Base-by-base conservation (phyloP, 176 grass and related monocot genomes). In the Carex littledalei region DNA sequence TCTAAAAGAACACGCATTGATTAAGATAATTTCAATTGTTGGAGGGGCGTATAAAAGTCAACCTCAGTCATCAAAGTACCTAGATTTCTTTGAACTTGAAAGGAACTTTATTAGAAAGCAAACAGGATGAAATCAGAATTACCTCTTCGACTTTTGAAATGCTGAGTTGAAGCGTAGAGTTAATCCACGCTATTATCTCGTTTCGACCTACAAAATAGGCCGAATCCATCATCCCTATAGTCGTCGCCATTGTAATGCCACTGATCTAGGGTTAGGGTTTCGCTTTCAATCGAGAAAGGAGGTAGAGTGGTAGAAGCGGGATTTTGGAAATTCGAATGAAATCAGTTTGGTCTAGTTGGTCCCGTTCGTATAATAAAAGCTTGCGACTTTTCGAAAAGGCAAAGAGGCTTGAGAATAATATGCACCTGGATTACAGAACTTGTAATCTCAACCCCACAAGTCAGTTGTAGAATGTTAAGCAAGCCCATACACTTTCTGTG, bases 111-210 rank as follows among this genome's bases (percentile, higher is more conserved):
- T 20, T 21, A 62, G n/a, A 77, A 16, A 15, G 13, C 49, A 32
- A 31, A 7, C 22, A 56, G 24, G 24, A 55, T 57, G 24, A 78
- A 56, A 34, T 34, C 52, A 31, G 24, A 1, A 72, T 58, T 54
- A 99, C 97, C 91, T 99, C 97, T 87, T 95, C 91, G 59, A 99
- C 97, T 91, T 99, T 99, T 87, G 93, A 90, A 80, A 99, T 86
- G 65, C 86, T 84, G 88, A 99, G 91, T 47, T 94, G 93, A 77
- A 99, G 93, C 29, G 93, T 91, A 18, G 97, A 94, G 86, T 99
- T 99, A 86, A 99, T 96, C 97, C 97, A 99, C 61, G 97, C 81
- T 0, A 99, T 87, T 83, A 99, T 99, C 91, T 99, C 93, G 81
- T 92, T 92, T 26, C 97, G 86, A 74, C 97, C 97, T 2, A 99